phyloP scores from a whole-genome alignment of 75 land plant species.

The Pinus taeda region DNA sequence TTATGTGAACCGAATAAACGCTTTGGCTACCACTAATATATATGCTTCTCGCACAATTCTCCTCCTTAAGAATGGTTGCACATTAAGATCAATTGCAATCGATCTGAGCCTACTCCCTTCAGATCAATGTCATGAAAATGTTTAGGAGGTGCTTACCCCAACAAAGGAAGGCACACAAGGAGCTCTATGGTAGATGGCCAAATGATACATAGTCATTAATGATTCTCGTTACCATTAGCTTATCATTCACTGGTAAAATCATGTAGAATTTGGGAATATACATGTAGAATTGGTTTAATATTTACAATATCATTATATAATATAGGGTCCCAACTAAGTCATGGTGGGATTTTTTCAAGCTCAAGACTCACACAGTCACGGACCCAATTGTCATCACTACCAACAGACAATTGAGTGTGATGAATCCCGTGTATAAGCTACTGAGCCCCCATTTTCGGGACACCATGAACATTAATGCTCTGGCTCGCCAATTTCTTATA shows the following conservation, averaged over 20 bases:
- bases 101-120: neutral
- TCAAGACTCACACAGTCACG: too few relatives aligned
- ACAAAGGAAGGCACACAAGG: neutral
- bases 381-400: too few relatives aligned
- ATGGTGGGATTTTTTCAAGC: too few relatives aligned
- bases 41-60: conserved; percentile 68
- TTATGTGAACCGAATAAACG: too few relatives aligned
- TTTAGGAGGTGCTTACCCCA: conserved; percentile 34
- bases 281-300: too few relatives aligned
- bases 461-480: too few relatives aligned
- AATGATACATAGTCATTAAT: conserved; percentile 60
- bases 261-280: too few relatives aligned
- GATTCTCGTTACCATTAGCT: conserved; percentile 69
- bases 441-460: too few relatives aligned
- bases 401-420: too few relatives aligned
- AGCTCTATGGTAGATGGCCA: conserved; percentile 69
- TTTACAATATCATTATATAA: neutral
- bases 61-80: conserved; percentile 36
- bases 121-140: conserved; percentile 15
- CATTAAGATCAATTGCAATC: conserved; percentile 64
- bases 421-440: too few relatives aligned
- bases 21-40: neutral
- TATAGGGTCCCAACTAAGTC: too few relatives aligned
- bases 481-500: too few relatives aligned
- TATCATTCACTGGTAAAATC: conserved; percentile 61